These are phyloP conservation scores for Saturnispora ahearnii DNA, from an alignment of 805 yeast genomes.

Conservation along the genomic window DNA sequence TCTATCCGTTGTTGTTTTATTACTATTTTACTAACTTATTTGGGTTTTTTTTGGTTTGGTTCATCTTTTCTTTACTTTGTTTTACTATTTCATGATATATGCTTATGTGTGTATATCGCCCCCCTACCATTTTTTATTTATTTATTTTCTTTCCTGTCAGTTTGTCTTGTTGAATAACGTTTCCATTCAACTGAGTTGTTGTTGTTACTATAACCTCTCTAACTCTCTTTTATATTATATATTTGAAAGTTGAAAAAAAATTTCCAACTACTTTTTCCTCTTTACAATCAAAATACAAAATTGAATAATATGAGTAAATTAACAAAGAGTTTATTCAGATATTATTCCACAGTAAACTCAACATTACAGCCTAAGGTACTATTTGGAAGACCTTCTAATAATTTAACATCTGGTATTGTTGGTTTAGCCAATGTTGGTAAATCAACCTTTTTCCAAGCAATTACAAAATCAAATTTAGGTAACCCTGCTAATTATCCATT, in stretches of 20 bases:
- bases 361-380: conserved; percentile 11
- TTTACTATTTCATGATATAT: not conserved
- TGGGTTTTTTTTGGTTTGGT: not conserved
- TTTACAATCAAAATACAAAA: no score
- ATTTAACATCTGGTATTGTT: conserved; percentile 38
- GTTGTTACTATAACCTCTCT: no score
- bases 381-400: conserved; percentile 29
- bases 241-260: no score
- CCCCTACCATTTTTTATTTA: not conserved
- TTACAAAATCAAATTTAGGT: conserved; percentile 53
- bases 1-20: not conserved
- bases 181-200: no score
- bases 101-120: not conserved
- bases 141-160: no score
- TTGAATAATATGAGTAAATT: not conserved
- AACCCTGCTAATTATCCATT: conserved; percentile 65
- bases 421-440: conserved; percentile 64
- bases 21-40: not conserved
- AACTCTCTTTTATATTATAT: no score
- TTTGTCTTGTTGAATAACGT: no score
- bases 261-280: no score
- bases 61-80: not conserved
- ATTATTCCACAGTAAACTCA: not conserved
- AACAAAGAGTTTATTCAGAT: not conserved
- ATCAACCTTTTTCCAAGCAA: conserved; percentile 49